Evolutionary conservation across 495 filamentous ascomycete species (phyloP).

Genomic region (Lophiostoma macrostomum): DNA sequence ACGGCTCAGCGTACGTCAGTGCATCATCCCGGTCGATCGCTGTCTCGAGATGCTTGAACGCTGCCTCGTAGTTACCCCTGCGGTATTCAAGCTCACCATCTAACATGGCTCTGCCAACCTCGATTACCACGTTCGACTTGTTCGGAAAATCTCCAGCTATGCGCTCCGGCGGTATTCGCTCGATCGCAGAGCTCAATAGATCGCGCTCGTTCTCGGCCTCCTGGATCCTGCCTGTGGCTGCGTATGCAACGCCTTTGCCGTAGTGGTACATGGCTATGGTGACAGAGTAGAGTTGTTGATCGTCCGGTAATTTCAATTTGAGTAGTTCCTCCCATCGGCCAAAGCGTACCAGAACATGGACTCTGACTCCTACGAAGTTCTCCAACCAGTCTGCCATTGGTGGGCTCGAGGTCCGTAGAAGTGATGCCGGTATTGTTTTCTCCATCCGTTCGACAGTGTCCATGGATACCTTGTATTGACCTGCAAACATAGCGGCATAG

Average conservation of each 20-base stretch:
- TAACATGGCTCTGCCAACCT: slow-evolving; percentile 59
- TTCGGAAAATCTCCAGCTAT: slow-evolving; percentile 60
- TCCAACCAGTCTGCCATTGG: slow-evolving; percentile 75
- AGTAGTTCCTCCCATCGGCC: slow-evolving; percentile 47
- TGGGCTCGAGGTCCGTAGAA: slow-evolving; percentile 60
- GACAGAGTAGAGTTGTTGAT: slow-evolving; percentile 56
- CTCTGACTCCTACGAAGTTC: slow-evolving; percentile 57
- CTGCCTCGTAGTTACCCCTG: slow-evolving; percentile 50
- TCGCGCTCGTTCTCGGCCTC: slow-evolving; percentile 48
- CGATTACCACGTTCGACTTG: slow-evolving; percentile 57
- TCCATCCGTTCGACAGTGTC: slow-evolving; percentile 54
- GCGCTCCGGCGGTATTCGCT: slow-evolving; percentile 50
- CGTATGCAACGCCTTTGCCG: slow-evolving; percentile 60
- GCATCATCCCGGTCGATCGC: slow-evolving; percentile 55
- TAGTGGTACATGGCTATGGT: slow-evolving; percentile 65
- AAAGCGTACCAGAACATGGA: slow-evolving; percentile 65
- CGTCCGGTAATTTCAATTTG: slow-evolving; percentile 47
- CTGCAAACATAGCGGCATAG: slow-evolving; percentile 70
- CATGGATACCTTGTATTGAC: slow-evolving; percentile 54
- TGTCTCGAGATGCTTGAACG: slow-evolving; percentile 52
- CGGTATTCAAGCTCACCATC: slow-evolving; percentile 69
- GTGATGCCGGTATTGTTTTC: slow-evolving; percentile 52
- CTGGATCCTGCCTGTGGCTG: slow-evolving; percentile 49
- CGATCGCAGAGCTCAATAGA: slow-evolving; percentile 47
- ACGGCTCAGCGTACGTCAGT: slow-evolving; percentile 65